These are phyloP conservation scores for Filosporella fistucella DNA, from an alignment of 495 filamentous ascomycete species.

Conservation along the genomic window DNA sequence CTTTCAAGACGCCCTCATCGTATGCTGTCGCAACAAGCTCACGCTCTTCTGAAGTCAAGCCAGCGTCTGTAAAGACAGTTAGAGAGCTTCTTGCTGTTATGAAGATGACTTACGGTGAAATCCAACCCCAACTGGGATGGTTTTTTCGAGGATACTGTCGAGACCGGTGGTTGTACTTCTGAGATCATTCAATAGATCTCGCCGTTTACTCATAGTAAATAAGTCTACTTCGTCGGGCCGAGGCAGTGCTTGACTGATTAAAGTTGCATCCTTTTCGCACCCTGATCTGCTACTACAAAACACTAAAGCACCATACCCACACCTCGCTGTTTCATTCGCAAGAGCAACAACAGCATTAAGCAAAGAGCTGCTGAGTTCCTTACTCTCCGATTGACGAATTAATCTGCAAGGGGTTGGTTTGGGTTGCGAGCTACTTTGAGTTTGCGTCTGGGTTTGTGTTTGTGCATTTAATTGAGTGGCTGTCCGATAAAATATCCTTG, in stretches of 20 bases:
- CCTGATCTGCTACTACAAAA: constrained; percentile 69
- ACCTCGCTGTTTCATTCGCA: constrained; percentile 58
- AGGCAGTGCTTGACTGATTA: constrained; percentile 62
- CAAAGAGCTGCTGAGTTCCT: constrained; percentile 58
- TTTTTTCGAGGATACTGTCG: constrained; percentile 62
- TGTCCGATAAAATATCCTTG: constrained; percentile 57
- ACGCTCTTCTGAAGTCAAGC: constrained; percentile 75
- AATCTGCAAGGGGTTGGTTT: constrained; percentile 32
- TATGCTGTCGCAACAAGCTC: constrained; percentile 72
- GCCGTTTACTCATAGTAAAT: constrained; percentile 49
- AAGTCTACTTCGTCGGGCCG: constrained; percentile 34
- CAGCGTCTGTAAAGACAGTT: constrained; percentile 48
- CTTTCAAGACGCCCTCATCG: constrained; percentile 62
- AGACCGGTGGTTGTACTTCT: constrained; percentile 63
- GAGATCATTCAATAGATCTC: constrained; percentile 65
- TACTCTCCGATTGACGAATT: constrained; percentile 50
- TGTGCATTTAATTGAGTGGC: constrained; percentile 45
- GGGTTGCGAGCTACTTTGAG: constrained; percentile 20
- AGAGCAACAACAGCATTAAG: constrained; percentile 69
- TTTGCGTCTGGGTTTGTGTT: constrained; percentile 30
- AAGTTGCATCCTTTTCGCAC: constrained; percentile 58
- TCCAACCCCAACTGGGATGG: constrained; percentile 61
- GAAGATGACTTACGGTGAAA: constrained; percentile 57
- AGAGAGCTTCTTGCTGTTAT: constrained; percentile 1
- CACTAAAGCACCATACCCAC: constrained; percentile 68